Evolutionary conservation across 805 yeast species (phyloP), one percentile per base, ranked within the genome.

Genomic region (Schwanniomyces sp.): DNA sequence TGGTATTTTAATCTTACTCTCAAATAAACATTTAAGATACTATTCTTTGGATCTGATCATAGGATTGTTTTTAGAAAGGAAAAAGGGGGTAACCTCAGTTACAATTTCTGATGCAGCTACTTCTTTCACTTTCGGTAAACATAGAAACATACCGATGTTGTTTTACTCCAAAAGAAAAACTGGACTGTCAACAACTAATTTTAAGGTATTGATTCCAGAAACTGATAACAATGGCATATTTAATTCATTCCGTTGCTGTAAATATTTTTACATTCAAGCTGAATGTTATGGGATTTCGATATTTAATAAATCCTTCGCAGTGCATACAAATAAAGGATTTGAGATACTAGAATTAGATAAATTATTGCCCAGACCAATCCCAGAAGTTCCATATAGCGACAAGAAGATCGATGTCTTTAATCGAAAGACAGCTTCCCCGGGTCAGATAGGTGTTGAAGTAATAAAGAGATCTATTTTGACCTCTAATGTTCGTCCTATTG

Each of bases 81-180:
- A 64, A 18, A 66, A 67, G 24, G 59, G 61, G 4, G 53, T 77
- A 17, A 69, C 78, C n/a, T 79, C 85, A 12, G 74, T 79, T 27
- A 63, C 74, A 25, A 55, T 81, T 10, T 70, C 82, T 11, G 81
- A 82, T 42, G 67, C 62, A 66, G 81, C 60, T 0, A 65, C 78
- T 1, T 83, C 78, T 52, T 91, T 88, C 66, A 79, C 78, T 41
- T 69, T 86, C 50, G 96, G 94, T 0, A 78, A 74, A 27, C 89
- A 91, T 59, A 76, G 82, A 48, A 82, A 81, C 63, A 74, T 81
- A 52, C 80, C 73, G 37, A 74, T 80, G 76, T 63, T 84, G 47
- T 80, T 76, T 57, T 79, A 75, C 63, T 80, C 82, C 65, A 81
- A 79, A 58, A 75, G 69, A 66, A 82, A 74, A 63, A 75, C 70